Percentiles rank a stretch among this genome's conserved stretches.
Evolutionary conservation across 177 flowering plant species (phyloP).

Genomic region (Vitis hybrid): DNA sequence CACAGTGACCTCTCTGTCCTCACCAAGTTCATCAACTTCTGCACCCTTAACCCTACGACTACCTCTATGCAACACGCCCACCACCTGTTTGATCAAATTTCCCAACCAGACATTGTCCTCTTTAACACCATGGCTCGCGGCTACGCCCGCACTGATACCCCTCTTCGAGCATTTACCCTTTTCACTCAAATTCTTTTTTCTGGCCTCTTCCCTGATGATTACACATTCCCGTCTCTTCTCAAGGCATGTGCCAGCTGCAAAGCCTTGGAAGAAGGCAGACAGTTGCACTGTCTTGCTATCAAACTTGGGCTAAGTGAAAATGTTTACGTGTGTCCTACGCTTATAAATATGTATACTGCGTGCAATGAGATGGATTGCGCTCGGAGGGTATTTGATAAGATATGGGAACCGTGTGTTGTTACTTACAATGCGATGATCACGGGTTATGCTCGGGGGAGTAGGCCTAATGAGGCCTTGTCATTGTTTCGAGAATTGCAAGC

Average conservation of each 20-base stretch:
- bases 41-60: constrained; percentile 30
- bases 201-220: constrained; percentile 54
- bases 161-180: constrained; percentile 39
- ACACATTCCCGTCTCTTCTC: constrained; percentile 64
- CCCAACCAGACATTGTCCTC: constrained; percentile 49
- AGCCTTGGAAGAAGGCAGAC: constrained; percentile 59
- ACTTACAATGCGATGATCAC: constrained; percentile 61
- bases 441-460: constrained; percentile 47
- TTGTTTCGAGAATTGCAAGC: constrained; percentile 62
- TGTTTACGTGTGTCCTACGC: constrained; percentile 49
- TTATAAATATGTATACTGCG: constrained; percentile 60
- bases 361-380: constrained; percentile 46
- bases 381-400: constrained; percentile 45
- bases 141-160: constrained; percentile 46
- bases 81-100: constrained; percentile 52
- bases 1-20: constrained; percentile 40
- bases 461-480: constrained; percentile 58
- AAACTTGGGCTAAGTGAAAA: constrained; percentile 47
- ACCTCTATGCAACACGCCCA: constrained; percentile 51
- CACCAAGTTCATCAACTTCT: constrained; percentile 53
- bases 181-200: constrained; percentile 27
- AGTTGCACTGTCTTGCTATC: constrained; percentile 51
- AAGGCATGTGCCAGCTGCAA: constrained; percentile 57
- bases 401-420: constrained; percentile 52
- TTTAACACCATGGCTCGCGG: constrained; percentile 68